phyloP scores from a whole-genome alignment of 345 rosid species.

The Lumnitzera racemosa region DNA sequence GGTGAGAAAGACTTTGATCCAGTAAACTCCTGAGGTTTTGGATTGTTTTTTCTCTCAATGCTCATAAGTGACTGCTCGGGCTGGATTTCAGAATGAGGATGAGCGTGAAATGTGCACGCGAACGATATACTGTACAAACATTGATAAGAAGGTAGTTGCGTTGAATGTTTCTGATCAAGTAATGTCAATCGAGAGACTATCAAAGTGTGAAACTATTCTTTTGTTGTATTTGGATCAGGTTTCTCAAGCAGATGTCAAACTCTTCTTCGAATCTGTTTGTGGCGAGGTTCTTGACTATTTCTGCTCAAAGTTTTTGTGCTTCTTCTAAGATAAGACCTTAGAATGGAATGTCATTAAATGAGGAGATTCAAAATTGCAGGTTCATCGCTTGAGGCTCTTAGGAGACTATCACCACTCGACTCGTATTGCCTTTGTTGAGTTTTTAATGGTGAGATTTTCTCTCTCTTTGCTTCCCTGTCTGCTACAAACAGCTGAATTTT shows the following conservation, averaged over 20 bases:
- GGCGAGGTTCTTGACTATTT: constrained; percentile 29
- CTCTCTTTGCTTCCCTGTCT: not conserved
- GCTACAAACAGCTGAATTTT: not conserved
- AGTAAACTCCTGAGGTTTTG: no score
- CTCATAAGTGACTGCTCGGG: not conserved
- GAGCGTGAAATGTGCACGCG: constrained; percentile 95
- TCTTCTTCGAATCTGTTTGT: constrained; percentile 31
- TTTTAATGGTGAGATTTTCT: constrained; percentile 21
- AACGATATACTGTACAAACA: constrained; percentile 89
- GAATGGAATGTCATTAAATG: not conserved
- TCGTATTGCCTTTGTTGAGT: constrained; percentile 41
- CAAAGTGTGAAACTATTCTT: not conserved
- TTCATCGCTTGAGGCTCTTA: constrained; percentile 36
- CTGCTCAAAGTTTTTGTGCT: not conserved
- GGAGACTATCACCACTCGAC: constrained; percentile 40
- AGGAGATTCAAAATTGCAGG: constrained; percentile 16
- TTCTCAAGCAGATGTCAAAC: constrained; percentile 28
- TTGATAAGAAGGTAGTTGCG: constrained; percentile 69
- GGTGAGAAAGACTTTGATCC: constrained; percentile 33
- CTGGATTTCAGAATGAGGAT: constrained; percentile 55
- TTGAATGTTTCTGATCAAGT: not conserved
- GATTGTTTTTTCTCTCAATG: not conserved
- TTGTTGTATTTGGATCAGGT: constrained; percentile 14
- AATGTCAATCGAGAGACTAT: not conserved
- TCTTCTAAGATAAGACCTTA: not conserved